phyloP scores from a whole-genome alignment of 75 land plant genomes.

The Chamaecyparis obtusa region DNA sequence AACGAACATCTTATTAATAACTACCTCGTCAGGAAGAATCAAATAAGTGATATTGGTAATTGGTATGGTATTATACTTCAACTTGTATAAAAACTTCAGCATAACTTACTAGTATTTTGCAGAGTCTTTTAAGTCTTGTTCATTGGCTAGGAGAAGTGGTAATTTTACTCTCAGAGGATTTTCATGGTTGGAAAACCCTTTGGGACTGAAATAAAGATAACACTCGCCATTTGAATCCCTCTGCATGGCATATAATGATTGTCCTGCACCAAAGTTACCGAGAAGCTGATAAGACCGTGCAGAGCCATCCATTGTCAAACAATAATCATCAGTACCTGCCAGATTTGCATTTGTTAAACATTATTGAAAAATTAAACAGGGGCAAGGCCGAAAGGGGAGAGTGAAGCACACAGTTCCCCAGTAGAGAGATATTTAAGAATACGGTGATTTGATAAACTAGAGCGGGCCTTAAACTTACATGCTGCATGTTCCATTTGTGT shows the following conservation, averaged over 20 bases:
- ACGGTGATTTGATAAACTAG: not conserved
- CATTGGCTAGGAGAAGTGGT: slow-evolving; percentile 3
- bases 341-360: not conserved
- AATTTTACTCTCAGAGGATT: slow-evolving; percentile 7
- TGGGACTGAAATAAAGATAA: slow-evolving; percentile 1
- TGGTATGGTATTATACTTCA: not conserved
- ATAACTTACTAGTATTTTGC: not conserved
- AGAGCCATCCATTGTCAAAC: slow-evolving; percentile 53
- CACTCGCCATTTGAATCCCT: not conserved
- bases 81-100: not conserved
- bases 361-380: not conserved
- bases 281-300: slow-evolving; percentile 38
- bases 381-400: not conserved
- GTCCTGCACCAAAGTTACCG: slow-evolving; percentile 44
- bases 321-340: slow-evolving; percentile 40
- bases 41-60: not conserved
- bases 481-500: slow-evolving; percentile 91
- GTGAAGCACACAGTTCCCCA: not conserved
- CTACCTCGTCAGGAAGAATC: not conserved
- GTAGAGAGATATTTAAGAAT: not conserved
- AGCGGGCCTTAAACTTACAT: slow-evolving; percentile 46
- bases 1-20: not conserved
- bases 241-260: slow-evolving; percentile 26
- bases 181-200: not conserved
- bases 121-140: slow-evolving; percentile 3